Evolutionary conservation across 768 basidiomycete genomes (phyloP).

Genomic region (Sarcomyxa edulis): DNA sequence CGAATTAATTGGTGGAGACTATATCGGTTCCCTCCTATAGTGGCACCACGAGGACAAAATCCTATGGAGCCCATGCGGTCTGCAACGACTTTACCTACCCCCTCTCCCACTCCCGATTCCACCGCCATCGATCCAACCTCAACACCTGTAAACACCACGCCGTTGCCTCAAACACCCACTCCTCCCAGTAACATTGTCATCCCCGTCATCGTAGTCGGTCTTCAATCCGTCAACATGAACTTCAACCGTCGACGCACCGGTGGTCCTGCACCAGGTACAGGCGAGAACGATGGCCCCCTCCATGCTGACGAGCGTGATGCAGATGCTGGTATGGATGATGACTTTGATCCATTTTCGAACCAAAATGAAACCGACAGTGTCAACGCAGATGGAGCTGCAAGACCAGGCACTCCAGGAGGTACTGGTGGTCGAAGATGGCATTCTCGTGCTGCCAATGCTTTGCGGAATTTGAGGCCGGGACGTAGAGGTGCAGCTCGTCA

Average conservation of each 20-base stretch:
- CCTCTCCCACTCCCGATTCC: too few relatives aligned
- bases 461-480: conserved; percentile 49
- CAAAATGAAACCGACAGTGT: conserved; percentile 11
- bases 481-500: conserved; percentile 17
- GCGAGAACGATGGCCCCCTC: conserved; percentile 4
- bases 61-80: too few relatives aligned
- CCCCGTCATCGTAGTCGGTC: conserved; percentile 79
- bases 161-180: background rate
- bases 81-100: too few relatives aligned
- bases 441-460: conserved; percentile 56
- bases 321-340: conserved; percentile 7
- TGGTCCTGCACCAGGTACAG: background rate
- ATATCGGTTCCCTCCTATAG: conserved; percentile 75
- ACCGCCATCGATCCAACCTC: too few relatives aligned
- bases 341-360: conserved; percentile 1
- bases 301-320: conserved; percentile 6
- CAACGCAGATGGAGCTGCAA: conserved; percentile 2
- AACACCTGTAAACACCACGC: background rate
- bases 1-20: conserved; percentile 79
- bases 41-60: conserved; percentile 24
- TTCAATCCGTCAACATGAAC: conserved; percentile 63
- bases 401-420: background rate
- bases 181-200: conserved; percentile 44
- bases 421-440: conserved; percentile 39
- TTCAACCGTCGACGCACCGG: background rate